phyloP scores from a whole-genome alignment of 2,329 filamentous ascomycete species.

The Cytospora piceicola region DNA sequence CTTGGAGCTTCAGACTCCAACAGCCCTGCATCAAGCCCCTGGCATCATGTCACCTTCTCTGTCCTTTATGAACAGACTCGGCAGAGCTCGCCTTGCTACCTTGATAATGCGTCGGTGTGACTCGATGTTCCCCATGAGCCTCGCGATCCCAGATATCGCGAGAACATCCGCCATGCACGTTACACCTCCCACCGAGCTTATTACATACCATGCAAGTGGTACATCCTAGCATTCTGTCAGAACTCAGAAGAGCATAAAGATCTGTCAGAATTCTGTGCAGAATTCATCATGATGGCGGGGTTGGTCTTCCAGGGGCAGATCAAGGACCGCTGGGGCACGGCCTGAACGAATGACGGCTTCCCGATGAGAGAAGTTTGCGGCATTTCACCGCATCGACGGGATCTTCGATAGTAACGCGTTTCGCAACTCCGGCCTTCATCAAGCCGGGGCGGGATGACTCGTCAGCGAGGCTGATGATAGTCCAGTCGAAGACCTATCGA shows the following conservation, averaged over 20 bases:
- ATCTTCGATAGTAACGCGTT: not conserved
- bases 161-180: not conserved
- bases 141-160: slow-evolving; percentile 13
- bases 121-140: slow-evolving; percentile 4
- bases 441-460: slow-evolving; percentile 6
- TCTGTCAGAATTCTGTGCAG: slow-evolving; percentile 11
- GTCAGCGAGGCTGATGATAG: slow-evolving; percentile 14
- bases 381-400: not conserved
- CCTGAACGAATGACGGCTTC: slow-evolving; percentile 15
- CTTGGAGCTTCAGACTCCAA: not conserved
- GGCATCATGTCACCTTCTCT: not conserved
- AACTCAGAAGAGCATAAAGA: slow-evolving; percentile 8
- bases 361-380: slow-evolving; percentile 18
- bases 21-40: slow-evolving; percentile 7
- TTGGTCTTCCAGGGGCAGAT: slow-evolving; percentile 7
- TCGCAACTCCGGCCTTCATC: not conserved
- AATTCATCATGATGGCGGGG: slow-evolving; percentile 8
- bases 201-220: not conserved
- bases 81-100: not conserved
- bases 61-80: not conserved
- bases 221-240: slow-evolving; percentile 11
- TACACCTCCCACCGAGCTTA: not conserved
- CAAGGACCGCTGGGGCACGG: not conserved
- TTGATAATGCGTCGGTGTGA: not conserved
- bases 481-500: slow-evolving; percentile 2